phyloP scores from a whole-genome alignment of 2,329 filamentous ascomycete genomes.

The Aspergillus nomiae region DNA sequence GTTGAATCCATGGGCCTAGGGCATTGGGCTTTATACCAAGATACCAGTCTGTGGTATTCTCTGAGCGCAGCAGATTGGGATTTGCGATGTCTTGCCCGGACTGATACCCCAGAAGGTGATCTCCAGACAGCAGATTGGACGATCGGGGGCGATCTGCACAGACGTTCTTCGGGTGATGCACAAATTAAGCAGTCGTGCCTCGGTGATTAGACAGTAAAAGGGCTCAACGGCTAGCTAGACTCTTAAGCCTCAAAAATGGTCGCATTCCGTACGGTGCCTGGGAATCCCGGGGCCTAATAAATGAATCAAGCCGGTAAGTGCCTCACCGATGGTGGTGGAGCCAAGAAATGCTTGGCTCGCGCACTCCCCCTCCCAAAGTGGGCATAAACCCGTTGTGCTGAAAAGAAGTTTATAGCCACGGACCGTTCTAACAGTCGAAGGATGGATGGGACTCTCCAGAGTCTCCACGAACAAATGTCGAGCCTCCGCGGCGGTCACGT shows the following conservation, averaged over 20 bases:
- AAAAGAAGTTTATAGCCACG: not conserved
- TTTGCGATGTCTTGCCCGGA: slow-evolving; percentile 3
- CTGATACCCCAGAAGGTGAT: not conserved
- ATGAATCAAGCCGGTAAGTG: not conserved
- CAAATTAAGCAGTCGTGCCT: not conserved
- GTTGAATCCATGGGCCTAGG: slow-evolving; percentile 21
- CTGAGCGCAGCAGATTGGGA: not conserved
- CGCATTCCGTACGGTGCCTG: not conserved
- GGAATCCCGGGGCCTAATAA: not conserved
- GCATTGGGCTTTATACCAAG: slow-evolving; percentile 1
- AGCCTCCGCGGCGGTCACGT: not conserved
- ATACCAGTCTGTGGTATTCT: slow-evolving; percentile 1
- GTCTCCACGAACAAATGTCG: not conserved
- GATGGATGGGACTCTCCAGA: not conserved
- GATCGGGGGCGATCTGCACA: not conserved
- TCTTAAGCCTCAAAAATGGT: slow-evolving; percentile 1
- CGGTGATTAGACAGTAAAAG: not conserved
- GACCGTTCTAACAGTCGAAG: not conserved
- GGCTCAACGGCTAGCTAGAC: not conserved
- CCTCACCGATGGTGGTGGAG: not conserved
- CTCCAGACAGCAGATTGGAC: not conserved
- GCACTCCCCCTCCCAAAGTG: not conserved
- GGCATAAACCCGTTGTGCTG: not conserved
- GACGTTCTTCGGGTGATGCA: slow-evolving; percentile 1
- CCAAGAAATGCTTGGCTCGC: slow-evolving; percentile 1